These are phyloP conservation scores for Apiotrichum montevideense DNA, from an alignment of 1,284 basidiomycete species.

Conservation along the genomic window DNA sequence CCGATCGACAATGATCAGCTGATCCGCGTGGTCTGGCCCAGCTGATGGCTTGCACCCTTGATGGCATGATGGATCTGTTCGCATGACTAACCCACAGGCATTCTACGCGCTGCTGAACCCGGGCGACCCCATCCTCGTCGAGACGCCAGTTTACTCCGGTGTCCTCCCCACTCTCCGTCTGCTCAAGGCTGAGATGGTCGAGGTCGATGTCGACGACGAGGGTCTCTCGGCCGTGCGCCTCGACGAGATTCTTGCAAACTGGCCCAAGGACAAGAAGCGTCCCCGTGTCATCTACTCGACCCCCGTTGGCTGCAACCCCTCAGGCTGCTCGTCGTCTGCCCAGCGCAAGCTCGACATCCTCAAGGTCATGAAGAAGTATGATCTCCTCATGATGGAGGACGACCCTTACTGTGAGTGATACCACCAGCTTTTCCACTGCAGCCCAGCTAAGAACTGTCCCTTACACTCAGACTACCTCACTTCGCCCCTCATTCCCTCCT, in stretches of 20 bases:
- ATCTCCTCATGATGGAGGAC: constrained; percentile 81
- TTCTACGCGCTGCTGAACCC: constrained; percentile 62
- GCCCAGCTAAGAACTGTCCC: too few species aligned
- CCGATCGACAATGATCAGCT: too few species aligned
- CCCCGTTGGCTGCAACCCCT: constrained; percentile 68
- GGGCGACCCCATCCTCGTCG: constrained; percentile 76
- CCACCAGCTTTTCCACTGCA: neutral
- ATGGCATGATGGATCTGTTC: too few species aligned
- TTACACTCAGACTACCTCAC: constrained; percentile 52
- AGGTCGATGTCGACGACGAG: constrained; percentile 70
- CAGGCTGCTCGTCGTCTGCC: constrained; percentile 66
- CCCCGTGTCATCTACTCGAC: constrained; percentile 70
- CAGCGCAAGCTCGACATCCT: constrained; percentile 74
- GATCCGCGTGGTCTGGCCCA: too few species aligned
- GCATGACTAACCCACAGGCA: constrained; percentile 35
- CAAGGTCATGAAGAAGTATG: constrained; percentile 63
- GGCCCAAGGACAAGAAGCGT: constrained; percentile 65
- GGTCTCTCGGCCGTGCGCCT: constrained; percentile 66
- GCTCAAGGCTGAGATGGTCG: constrained; percentile 55
- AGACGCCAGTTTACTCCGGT: constrained; percentile 74
- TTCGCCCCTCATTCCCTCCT: constrained; percentile 57
- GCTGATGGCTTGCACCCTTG: too few species aligned
- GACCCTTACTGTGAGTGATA: constrained; percentile 60
- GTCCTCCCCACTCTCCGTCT: constrained; percentile 37
- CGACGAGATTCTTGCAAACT: constrained; percentile 62